A percentile compares a stretch with the other conserved stretches of the same genome.
phyloP scores from a whole-genome alignment of 2,329 filamentous ascomycete species.

The Hymenoscyphus salicellus region DNA sequence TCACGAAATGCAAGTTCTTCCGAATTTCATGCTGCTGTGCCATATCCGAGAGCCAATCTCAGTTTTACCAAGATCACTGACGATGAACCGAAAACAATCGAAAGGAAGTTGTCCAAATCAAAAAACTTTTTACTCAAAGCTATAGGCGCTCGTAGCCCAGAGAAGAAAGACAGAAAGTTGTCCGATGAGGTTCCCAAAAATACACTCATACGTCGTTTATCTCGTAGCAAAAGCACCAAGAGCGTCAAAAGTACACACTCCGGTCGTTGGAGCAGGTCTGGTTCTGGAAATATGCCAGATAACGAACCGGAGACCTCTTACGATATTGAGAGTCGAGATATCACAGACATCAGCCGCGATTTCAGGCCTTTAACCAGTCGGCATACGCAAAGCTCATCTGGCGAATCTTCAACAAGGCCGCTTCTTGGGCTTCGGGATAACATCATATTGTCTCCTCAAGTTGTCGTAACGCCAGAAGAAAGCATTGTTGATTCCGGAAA shows the following conservation, averaged over 20 bases:
- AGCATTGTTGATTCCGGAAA: slow-evolving; percentile 31
- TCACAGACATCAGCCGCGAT: slow-evolving; percentile 22
- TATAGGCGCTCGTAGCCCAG: slow-evolving; percentile 17
- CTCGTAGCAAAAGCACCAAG: slow-evolving; percentile 21
- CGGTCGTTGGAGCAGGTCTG: neutral
- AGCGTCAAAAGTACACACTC: slow-evolving; percentile 4
- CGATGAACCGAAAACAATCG: slow-evolving; percentile 21
- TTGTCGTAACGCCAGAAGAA: slow-evolving; percentile 35
- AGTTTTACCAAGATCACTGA: neutral
- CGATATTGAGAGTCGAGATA: slow-evolving; percentile 21
- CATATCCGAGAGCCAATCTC: slow-evolving; percentile 4
- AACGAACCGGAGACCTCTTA: slow-evolving; percentile 12
- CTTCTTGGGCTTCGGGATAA: slow-evolving; percentile 11
- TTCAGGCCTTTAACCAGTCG: slow-evolving; percentile 20
- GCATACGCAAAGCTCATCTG: slow-evolving; percentile 8
- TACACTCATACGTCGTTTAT: slow-evolving; percentile 28
- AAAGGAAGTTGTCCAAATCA: slow-evolving; percentile 30
- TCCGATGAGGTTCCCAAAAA: slow-evolving; percentile 20
- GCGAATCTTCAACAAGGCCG: slow-evolving; percentile 6
- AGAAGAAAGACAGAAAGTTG: slow-evolving; percentile 16
- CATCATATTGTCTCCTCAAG: slow-evolving; percentile 31
- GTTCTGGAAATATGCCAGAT: slow-evolving; percentile 13
- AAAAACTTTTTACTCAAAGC: slow-evolving; percentile 34
- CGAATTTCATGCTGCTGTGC: slow-evolving; percentile 3
- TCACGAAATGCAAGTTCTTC: slow-evolving; percentile 16